Evolutionary conservation across 805 yeast genomes (phyloP), one percentile per base, ranked within the genome.

Genomic region (Wickerhamomyces chambardii): DNA sequence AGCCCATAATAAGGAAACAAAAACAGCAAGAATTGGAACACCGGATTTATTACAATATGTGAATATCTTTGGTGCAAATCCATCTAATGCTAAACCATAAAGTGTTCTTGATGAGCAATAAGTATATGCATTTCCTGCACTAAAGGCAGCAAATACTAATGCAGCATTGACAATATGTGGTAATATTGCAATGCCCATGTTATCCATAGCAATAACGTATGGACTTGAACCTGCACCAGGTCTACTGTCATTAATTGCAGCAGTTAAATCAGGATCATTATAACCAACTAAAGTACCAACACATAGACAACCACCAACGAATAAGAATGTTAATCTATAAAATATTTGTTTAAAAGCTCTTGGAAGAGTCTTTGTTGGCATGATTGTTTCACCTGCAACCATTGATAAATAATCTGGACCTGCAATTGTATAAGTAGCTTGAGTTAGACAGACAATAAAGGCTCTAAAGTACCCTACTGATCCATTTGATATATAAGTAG

Each of bases 331-430:
- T 40, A 86, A 63, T 44, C 95, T 68, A 48, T 68, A 67, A 40
- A 84, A 76, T 15, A 85, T 85, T 37, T 80, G 81, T 43, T 74
- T 78, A 63, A 78, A 84, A 0, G 95, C 95, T 24, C 67, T 68
- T n/a, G 92, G 87, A 51, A 86, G 61, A 6, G 75, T 75, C 36
- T 70, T 70, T 7, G 47, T 32, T 9, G 95, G 94, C 45, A 76
- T 65, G 25, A 69, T 61, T 3, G 84, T 75, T 53, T 86, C 95
- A 32, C 94, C 86, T 3, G 95, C 94, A 25, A 84, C 75, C 83
- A 83, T 78, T 2, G 90, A 70, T 26, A 86, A 73, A 47, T 83
- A 82, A 56, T 86, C 95, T 2, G 95, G 94, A 0, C 95, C 95
- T 4, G 84, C 84, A 43, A 83, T 76, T 12, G 92, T 81, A 53